Percentiles rank a stretch among this genome's conserved stretches.
These are phyloP conservation scores for Lactifluus subvellereus DNA, from an alignment of 768 basidiomycete species.

Conservation along the genomic window DNA sequence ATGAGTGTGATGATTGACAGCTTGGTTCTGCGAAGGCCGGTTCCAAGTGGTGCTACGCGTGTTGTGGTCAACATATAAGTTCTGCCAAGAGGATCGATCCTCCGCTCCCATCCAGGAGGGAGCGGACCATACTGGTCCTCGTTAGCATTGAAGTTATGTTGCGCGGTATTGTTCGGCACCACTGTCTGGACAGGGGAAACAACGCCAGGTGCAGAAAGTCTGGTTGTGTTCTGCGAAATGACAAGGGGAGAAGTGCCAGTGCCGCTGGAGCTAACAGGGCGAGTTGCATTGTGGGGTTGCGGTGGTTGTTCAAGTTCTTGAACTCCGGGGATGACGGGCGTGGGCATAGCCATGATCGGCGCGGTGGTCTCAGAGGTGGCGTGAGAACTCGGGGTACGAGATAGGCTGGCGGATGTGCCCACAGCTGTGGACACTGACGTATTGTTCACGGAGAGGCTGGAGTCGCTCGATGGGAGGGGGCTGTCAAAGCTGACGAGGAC, in stretches of 20 bases:
- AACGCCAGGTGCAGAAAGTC: constrained; percentile 36
- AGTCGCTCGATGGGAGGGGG: constrained; percentile 50
- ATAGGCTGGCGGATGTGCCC: constrained; percentile 39
- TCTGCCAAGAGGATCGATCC: constrained; percentile 91
- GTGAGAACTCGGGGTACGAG: constrained; percentile 64
- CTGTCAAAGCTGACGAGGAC: constrained; percentile 51
- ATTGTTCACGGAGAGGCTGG: constrained; percentile 52
- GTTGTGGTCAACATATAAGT: constrained; percentile 99
- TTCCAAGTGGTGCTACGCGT: constrained; percentile 98
- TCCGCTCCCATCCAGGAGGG: constrained; percentile 92
- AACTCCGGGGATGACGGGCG: constrained; percentile 32
- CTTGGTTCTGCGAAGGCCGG: constrained; percentile 73
- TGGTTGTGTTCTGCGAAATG: constrained; percentile 22
- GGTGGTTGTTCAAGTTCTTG: constrained; percentile 29
- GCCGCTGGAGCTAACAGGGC: constrained; percentile 36
- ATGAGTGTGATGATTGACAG: constrained; percentile 63
- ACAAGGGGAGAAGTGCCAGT: constrained; percentile 20
- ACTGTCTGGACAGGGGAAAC: constrained; percentile 27
- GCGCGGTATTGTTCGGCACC: constrained; percentile 36
- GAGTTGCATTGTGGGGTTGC: constrained; percentile 29
- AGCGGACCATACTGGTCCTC: constrained; percentile 92
- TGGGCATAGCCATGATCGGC: constrained; percentile 27
- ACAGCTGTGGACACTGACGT: constrained; percentile 35
- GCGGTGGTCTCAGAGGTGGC: constrained; percentile 41
- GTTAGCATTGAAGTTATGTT: constrained; percentile 83